Evolutionary conservation across 495 filamentous ascomycete genomes (phyloP).

Genomic region (Clavariopsis aquatica): DNA sequence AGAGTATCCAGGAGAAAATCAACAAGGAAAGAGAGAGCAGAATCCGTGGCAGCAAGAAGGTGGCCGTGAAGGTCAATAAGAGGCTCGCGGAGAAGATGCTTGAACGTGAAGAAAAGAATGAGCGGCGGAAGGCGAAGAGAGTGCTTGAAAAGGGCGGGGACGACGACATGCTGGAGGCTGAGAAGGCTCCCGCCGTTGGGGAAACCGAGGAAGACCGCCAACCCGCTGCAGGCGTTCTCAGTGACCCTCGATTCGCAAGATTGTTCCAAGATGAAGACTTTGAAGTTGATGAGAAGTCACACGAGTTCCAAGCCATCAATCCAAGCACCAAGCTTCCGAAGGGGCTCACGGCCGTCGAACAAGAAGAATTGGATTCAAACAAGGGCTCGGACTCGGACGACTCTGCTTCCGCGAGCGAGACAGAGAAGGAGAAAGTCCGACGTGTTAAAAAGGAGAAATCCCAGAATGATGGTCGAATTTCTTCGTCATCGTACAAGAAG

Average conservation of each 20-base stretch:
- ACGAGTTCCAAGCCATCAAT: constrained; percentile 84
- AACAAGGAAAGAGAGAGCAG: constrained; percentile 90
- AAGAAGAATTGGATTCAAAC: constrained; percentile 56
- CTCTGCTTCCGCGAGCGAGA: constrained; percentile 40
- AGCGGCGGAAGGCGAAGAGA: constrained; percentile 62
- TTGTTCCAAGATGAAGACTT: constrained; percentile 94
- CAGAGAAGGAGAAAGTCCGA: constrained; percentile 46
- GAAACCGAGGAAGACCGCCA: constrained; percentile 40
- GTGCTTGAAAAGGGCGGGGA: constrained; percentile 60
- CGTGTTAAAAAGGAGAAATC: constrained; percentile 19
- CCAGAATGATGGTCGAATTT: constrained; percentile 58
- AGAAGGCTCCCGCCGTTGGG: constrained; percentile 7
- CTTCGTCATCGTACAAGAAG: constrained; percentile 61
- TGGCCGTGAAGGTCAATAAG: constrained; percentile 85
- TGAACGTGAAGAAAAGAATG: constrained; percentile 76
- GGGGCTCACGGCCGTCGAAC: constrained; percentile 68
- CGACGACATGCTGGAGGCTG: constrained; percentile 39
- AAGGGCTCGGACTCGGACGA: constrained; percentile 42
- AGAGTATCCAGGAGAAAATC: constrained; percentile 86
- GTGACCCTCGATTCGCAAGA: constrained; percentile 79
- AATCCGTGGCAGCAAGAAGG: constrained; percentile 90
- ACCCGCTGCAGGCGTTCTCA: constrained; percentile 57
- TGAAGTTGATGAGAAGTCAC: constrained; percentile 82
- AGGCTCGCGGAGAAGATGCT: constrained; percentile 80
- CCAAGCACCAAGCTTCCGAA: constrained; percentile 66